Base-by-base conservation (phyloP, 768 basidiomycete genomes). In the Hygrocybe coccinea region DNA sequence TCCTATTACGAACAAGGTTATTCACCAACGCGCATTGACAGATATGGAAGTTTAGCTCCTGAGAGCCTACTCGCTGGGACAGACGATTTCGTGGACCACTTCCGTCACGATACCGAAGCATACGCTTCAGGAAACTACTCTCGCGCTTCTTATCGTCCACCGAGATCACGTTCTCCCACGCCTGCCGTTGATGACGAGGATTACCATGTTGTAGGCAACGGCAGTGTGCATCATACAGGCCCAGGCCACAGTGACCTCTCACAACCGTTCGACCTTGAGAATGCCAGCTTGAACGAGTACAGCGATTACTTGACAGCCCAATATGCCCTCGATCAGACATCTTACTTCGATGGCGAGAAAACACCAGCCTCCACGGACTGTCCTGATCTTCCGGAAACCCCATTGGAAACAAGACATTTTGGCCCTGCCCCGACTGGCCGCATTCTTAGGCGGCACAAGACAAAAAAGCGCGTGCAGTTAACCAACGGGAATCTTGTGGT, bases 401-500 rank as follows among this genome's bases (percentile, higher is more conserved):
- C 82, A 0, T 59, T 79, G 1, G 83, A 83, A 60, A 90, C 87
- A 10, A 82, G 81, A 44, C 91, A 95, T 69, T 95, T 91, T 69
- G 93, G 93, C 4, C 91, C 92, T 14, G 89, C 90, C 1, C 93
- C 93, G 6, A 70, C 80, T 24, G 89, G 92, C 37, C 83, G 91
- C n/a, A 76, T 87, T 25, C 71, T 84, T 35, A 80, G 93, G 50
- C 77, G 93, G 56, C 83, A 88, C 71, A 80, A 81, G 63, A 77
- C 78, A 3, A 93, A 84, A 74, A 90, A 91, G 67, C 81, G 86
- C 17, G 88, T 97, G 15, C 85, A 85, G 59, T 74, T 92, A 55
- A 92, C 87, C 43, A 85, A 89, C 64, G 95, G 95, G 7, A 91
- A 97, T 67, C 78, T 95, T 43, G 91, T 95, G 14, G 75, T 94